phyloP scores from a whole-genome alignment of 192 early-diverging fungal species.

The Chytriomyces hyalinus region DNA sequence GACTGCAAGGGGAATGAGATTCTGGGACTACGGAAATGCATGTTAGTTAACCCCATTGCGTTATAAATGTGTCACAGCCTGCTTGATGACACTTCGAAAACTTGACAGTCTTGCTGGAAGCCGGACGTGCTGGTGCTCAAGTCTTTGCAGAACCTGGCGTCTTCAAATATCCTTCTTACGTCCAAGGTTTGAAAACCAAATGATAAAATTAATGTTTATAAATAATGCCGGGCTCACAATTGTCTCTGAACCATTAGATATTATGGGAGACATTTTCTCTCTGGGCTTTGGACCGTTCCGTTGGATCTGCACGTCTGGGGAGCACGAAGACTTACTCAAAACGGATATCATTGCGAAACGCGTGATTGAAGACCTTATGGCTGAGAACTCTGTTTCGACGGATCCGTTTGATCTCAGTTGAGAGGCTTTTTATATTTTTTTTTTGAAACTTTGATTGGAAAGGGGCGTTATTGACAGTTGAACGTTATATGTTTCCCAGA shows the following conservation, averaged over 20 bases:
- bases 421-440: background rate
- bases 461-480: no score
- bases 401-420: slow-evolving; percentile 11
- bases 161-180: slow-evolving; percentile 40
- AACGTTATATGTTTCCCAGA: background rate
- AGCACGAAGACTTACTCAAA: slow-evolving; percentile 22
- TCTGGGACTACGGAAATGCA: slow-evolving; percentile 35
- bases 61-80: no score
- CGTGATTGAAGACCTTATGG: slow-evolving; percentile 23
- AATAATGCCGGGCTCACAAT: no score
- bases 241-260: background rate
- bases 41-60: background rate
- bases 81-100: no score
- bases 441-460: background rate
- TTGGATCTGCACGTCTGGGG: slow-evolving; percentile 34
- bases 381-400: slow-evolving; percentile 11
- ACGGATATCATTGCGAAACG: slow-evolving; percentile 30
- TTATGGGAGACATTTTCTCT: slow-evolving; percentile 39
- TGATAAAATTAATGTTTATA: no score
- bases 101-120: slow-evolving; percentile 23
- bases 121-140: slow-evolving; percentile 30
- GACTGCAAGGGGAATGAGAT: slow-evolving; percentile 28
- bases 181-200: background rate
- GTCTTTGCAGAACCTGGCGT: slow-evolving; percentile 20
- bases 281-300: slow-evolving; percentile 38